Base-by-base conservation (phyloP, 352 stramenopile species). In the Pythium periplocum region DNA sequence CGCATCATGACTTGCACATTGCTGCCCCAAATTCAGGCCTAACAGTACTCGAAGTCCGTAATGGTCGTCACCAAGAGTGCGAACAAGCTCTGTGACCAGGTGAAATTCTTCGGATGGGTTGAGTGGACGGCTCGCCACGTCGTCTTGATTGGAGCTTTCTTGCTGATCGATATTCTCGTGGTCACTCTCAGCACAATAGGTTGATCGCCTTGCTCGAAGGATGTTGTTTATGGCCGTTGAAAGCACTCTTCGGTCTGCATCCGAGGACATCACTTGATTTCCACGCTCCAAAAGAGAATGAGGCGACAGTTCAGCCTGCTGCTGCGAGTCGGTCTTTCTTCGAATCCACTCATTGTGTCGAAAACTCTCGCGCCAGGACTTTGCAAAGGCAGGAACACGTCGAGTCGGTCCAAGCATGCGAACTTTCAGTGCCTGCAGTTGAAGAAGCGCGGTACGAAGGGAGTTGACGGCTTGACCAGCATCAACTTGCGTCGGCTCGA, bases 271-370 rank as follows among this genome's bases (percentile, higher is more conserved):
- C 17, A 26, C 17, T 26, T 26, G 17, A 0, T 26, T 26, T 26
- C 17, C 17, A 26, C 17, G 17, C 17, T 26, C 17, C 17, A 26
- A 26, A 26, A 26, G 17, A 26, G 17, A 26, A 26, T 26, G 17
- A 26, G 17, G 17, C 17, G 17, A 26, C 17, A 12, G 7, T 43
- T 43, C 38, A 12, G 38, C 38, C 12, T 43, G 38, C 38, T 43
- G 7, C 12, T 43, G 7, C 38, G 7, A 43, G 7, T 43, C 12
- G 38, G 1, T 12, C 12, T 43, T 12, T 8, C 38, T 32, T 6
- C 17, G 17, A 3, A 64, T 8, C 46, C 52, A 63, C 11, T 39
- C 34, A 32, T 58, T 74, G 45, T 76, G 53, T 0, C 69, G 69
- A 36, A 69, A 68, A 0, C 37, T 17, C 6, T 58, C 32, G 6